Evolutionary conservation across 768 basidiomycete species (phyloP), one percentile per base, ranked within the genome.

Genomic region (Auricularia heimuer): DNA sequence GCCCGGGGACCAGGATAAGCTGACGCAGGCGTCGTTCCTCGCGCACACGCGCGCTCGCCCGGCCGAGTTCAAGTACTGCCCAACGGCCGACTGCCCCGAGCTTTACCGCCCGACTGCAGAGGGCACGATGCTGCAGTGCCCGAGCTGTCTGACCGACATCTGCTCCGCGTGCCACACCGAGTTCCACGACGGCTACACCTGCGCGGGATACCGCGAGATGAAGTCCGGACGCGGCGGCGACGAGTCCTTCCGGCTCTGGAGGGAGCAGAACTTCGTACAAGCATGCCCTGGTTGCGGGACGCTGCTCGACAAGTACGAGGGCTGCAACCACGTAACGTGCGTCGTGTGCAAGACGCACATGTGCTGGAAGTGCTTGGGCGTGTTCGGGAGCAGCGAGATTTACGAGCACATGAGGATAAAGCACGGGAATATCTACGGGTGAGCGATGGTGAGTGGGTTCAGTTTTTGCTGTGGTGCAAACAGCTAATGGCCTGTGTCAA

Each of bases 261-360:
- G 81, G 65, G 75, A 72, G 67, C 72, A 72, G 44, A 82, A 88
- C 68, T 84, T 86, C 68, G 88, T 90, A 64, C 89, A 91, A 77
- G 76, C 79, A 37, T 93, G 90, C 72, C 90, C 90, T 1, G 81
- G 81, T 0, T 93, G 90, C 76, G 82, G 82, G 63, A 80, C 82
- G 6, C 79, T 82, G 4, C 91, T 93, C 68, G 88, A 92, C 74
- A 84, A 86, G 47, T 77, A 76, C 35, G 87, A 85, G 67, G 90
- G 90, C 0, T 93, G 90, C 74, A 88, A 93, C 75, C 90, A 93
- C 72, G 85, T 93, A 80, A 85, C 83, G n/a, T 93, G 90, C 73
- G 79, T 78, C 0, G 80, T 81, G 37, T 93, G 90, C 72, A 81
- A 83, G 68, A 85, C 87, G 0, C 90, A 93, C 71, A 86, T 86